Conservation (phyloP, 192 early-diverging fungal species). For the Chytriomyces hyalinus region DNA sequence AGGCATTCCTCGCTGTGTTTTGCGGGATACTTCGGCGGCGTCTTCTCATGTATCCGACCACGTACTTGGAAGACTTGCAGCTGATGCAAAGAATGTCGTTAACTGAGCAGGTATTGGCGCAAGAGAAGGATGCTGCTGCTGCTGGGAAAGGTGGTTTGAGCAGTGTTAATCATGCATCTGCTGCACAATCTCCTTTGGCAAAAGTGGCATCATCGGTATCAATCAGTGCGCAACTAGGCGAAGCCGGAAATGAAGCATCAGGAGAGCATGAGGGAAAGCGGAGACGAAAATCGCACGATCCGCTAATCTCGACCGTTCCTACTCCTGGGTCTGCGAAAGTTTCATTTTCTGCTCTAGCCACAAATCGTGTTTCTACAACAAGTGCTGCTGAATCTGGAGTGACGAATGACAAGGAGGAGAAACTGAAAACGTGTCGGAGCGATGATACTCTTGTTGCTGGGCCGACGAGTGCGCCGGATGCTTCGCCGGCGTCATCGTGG, state of each 20-base stretch:
- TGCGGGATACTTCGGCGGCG: constrained; percentile 10
- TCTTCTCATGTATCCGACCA: constrained; percentile 31
- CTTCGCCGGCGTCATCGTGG: not conserved
- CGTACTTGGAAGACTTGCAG: constrained; percentile 10
- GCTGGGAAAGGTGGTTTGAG: not conserved
- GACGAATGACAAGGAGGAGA: not conserved
- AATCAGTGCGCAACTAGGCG: not conserved
- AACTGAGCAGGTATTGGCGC: not conserved
- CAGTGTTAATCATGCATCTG: not conserved
- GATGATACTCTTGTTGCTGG: constrained; percentile 19
- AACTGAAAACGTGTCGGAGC: constrained; percentile 6
- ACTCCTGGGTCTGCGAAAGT: not conserved
- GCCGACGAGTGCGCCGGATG: not conserved
- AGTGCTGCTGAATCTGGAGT: not conserved
- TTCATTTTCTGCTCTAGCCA: not conserved
- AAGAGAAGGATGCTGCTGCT: not conserved
- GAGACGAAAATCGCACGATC: not conserved
- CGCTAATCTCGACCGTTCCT: not conserved
- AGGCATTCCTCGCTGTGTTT: constrained; percentile 25
- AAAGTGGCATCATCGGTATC: not conserved
- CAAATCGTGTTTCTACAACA: not conserved
- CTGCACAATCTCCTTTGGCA: not conserved
- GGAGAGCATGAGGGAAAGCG: constrained; percentile 8
- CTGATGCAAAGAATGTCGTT: not conserved
- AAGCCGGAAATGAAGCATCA: not conserved